These are phyloP conservation scores for Volutella citrinella DNA, from an alignment of 2,329 filamentous ascomycete species.

Conservation along the genomic window DNA sequence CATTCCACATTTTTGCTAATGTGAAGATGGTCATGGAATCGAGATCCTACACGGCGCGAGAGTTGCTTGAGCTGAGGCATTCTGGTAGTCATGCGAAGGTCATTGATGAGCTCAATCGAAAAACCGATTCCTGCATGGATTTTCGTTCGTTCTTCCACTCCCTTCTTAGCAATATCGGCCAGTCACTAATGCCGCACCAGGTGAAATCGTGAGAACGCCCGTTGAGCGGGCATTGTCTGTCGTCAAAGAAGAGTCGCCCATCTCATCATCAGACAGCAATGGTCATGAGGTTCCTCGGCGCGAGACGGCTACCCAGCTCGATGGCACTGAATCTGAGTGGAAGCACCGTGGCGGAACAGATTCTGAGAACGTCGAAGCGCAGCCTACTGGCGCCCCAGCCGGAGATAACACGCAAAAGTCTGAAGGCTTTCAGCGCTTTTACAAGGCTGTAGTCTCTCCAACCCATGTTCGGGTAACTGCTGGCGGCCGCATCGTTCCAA, in stretches of 20 bases:
- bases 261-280: conserved; percentile 4
- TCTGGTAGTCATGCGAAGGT: conserved; percentile 24
- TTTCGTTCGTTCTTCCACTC: conserved; percentile 35
- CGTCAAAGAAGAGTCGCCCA: background rate
- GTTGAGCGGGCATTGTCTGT: background rate
- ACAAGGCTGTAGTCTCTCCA: conserved; percentile 65
- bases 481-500: conserved; percentile 64
- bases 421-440: conserved; percentile 66
- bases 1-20: conserved; percentile 40
- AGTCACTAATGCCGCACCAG: too few species aligned
- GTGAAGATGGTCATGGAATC: conserved; percentile 39
- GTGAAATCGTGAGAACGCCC: too few species aligned
- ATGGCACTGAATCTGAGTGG: conserved; percentile 41
- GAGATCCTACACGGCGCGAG: conserved; percentile 40
- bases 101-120: conserved; percentile 26
- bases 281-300: conserved; percentile 9
- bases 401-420: conserved; percentile 53
- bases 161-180: too few species aligned
- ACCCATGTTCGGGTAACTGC: conserved; percentile 66
- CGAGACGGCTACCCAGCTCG: conserved; percentile 29
- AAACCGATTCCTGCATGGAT: conserved; percentile 37
- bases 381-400: conserved; percentile 52
- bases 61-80: conserved; percentile 40
- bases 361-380: conserved; percentile 39
- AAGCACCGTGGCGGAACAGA: conserved; percentile 45